Conservation (phyloP, 805 yeast genomes). For the Kregervanrija delftensis region DNA sequence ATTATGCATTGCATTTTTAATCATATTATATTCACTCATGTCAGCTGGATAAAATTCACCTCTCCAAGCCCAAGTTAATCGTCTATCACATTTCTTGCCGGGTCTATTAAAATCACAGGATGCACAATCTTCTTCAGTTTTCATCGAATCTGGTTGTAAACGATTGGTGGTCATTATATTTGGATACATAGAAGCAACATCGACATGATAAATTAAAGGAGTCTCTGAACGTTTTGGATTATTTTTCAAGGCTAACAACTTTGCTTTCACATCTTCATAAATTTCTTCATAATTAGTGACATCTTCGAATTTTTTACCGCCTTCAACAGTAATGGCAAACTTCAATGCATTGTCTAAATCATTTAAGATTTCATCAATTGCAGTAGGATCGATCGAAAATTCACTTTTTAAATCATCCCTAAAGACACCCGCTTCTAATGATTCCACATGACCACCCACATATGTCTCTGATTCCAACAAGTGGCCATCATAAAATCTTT, state of each 20-base stretch:
- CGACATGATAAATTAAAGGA: slow-evolving; percentile 94
- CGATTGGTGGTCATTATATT: slow-evolving; percentile 97
- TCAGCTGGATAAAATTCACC: slow-evolving; percentile 93
- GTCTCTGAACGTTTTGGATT: slow-evolving; percentile 63
- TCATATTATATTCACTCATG: slow-evolving; percentile 85
- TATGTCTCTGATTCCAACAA: slow-evolving; percentile 91
- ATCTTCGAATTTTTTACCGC: slow-evolving; percentile 62
- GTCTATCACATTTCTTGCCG: slow-evolving; percentile 86
- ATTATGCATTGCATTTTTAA: slow-evolving; percentile 71
- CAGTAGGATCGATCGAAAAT: slow-evolving; percentile 74
- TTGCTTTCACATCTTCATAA: slow-evolving; percentile 45
- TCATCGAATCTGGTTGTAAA: slow-evolving; percentile 97
- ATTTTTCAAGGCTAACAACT: slow-evolving; percentile 51
- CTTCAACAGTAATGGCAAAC: slow-evolving; percentile 82
- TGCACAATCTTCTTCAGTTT: slow-evolving; percentile 91
- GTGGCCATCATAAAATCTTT: slow-evolving; percentile 92
- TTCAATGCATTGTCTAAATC: slow-evolving; percentile 73
- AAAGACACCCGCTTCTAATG: slow-evolving; percentile 96
- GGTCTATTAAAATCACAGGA: slow-evolving; percentile 96
- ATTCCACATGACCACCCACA: slow-evolving; percentile 98
- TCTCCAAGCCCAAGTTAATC: slow-evolving; percentile 96
- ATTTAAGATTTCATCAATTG: slow-evolving; percentile 67
- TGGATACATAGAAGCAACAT: slow-evolving; percentile 99
- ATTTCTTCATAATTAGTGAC: slow-evolving; percentile 78
- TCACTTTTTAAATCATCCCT: slow-evolving; percentile 76